Evolutionary conservation across 495 filamentous ascomycete genomes (phyloP), one percentile per base, ranked within the genome.

Genomic region (Darksidea phi): DNA sequence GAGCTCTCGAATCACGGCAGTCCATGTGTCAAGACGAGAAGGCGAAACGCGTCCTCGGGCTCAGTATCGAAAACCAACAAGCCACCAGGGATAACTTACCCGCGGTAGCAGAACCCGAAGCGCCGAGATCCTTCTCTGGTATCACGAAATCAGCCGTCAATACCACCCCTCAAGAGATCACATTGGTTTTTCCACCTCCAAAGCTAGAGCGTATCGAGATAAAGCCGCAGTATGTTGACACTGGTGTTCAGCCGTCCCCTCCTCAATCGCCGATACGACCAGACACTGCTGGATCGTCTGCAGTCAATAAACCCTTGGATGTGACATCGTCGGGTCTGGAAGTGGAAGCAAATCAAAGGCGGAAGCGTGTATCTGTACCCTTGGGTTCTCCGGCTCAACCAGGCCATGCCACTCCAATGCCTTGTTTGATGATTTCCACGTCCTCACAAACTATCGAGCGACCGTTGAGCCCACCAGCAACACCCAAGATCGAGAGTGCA

Each of bases 221-320:
- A 18, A 57, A 43, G 52, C 55, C 56, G 13, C 56, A 66, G 23
- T 93, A 92, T 72, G 80, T 80, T 38, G 89, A 95, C 71, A 80
- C 80, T n/a, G 89, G 85, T 1, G 80, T 88, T 41, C 91, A 96
- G 71, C 91, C 80, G 67, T 90, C 91, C 43, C 90, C 90, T 43
- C 91, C 89, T 6, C 79, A 85, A 1, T 95, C 89, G 17, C 90
- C 90, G 6, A 51, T 82, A n/a, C 61, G 73, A 17, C 58, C 62
- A 10, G 32, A 60, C 11, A 34, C 24, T 2, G 28, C 28, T 18
- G 61, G 56, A 18, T 52, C 63, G 6, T 25, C 53, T 11, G 17
- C 47, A 11, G 13, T 41, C n/a, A 37, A 24, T 25, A 61, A 58
- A 48, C 20, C 41, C 28, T 42, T 56, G 18, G 54, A 66, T 17